Base-by-base conservation (phyloP, 768 basidiomycete species). In the Boletus speciosus region DNA sequence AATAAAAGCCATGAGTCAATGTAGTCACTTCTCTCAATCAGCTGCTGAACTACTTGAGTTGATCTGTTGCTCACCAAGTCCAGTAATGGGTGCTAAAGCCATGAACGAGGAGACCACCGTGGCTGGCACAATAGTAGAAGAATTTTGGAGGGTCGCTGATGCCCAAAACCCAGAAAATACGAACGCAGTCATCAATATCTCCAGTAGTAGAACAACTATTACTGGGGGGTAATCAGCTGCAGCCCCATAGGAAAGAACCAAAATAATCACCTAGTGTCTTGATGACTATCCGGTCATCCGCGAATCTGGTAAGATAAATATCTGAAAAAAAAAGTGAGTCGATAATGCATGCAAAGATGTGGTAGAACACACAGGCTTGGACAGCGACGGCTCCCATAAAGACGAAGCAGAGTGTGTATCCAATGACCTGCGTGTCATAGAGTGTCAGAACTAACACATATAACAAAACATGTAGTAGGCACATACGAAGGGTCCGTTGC, bases 1-100 rank as follows among this genome's bases (percentile, higher is more conserved):
- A 66, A 49, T 48, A 60, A 31, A 66, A 66, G 6, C 61, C 48
- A 7, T 68, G 66, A 2, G 56, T 56, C 21, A 59, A 6, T 10
- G 51, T 54, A 7, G 57, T 59, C 12, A 65, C 64, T 59, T 9
- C 12, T 21, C 5, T 40, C 0, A 1, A 19, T 61, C 8, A 56
- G 41, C 10, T 8, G 15, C n/a, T 3, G 10, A 21, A 21, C 7
- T 2, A 27, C 38, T 4, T 4, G 29, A 32, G 8, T 0, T 1
- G 1, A 23, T 37, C 14, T 29, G 31, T 31, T 8, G 2, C 58
- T 65, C n/a, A 66, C 64, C 63, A 27, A 67, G 34, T 4, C 57
- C 63, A 16, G 57, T 41, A 3, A 60, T 48, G 8, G 49, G 47
- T 16, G 47, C 34, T 19, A 59, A 15, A 21, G 21, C 8, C 1